A percentile compares a stretch with the other conserved stretches of the same genome.
phyloP scores from a whole-genome alignment of 495 filamentous ascomycete species.

The Hapsidospora chrysogenum region DNA sequence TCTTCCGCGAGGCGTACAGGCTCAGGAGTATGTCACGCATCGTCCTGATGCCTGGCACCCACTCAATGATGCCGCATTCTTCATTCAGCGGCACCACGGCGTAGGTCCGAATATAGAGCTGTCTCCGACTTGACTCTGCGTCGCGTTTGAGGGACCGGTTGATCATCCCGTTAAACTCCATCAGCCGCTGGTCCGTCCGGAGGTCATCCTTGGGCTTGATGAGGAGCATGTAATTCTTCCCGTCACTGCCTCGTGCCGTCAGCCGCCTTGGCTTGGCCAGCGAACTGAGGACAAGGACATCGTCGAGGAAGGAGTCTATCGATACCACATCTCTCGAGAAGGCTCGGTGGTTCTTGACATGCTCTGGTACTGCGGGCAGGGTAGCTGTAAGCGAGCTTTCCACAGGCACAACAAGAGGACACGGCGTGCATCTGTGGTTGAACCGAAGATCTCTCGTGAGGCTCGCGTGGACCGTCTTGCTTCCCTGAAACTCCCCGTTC shows the following conservation, averaged over 20 bases:
- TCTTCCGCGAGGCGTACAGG: slow-evolving; percentile 54
- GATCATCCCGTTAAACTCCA: slow-evolving; percentile 99
- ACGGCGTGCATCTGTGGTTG: slow-evolving; percentile 68
- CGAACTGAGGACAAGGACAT: slow-evolving; percentile 78
- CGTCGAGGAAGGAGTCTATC: slow-evolving; percentile 53
- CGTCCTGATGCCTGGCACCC: slow-evolving; percentile 93
- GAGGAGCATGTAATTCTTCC: slow-evolving; percentile 69
- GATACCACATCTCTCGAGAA: slow-evolving; percentile 49
- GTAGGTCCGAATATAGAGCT: slow-evolving; percentile 82
- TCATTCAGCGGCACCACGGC: slow-evolving; percentile 93
- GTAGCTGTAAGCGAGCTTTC: slow-evolving; percentile 71
- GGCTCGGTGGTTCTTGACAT: slow-evolving; percentile 56
- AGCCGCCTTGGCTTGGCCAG: slow-evolving; percentile 86
- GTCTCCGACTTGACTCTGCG: slow-evolving; percentile 72
- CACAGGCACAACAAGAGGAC: slow-evolving; percentile 70
- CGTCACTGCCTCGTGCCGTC: slow-evolving; percentile 75
- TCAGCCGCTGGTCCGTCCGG: slow-evolving; percentile 88
- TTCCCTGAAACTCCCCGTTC: slow-evolving; percentile 50
- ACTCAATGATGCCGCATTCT: slow-evolving; percentile 95
- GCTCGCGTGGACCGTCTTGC: slow-evolving; percentile 45
- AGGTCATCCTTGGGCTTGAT: slow-evolving; percentile 98
- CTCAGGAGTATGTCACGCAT: slow-evolving; percentile 79
- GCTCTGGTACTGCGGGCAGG: slow-evolving; percentile 58
- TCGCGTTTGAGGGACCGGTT: slow-evolving; percentile 84
- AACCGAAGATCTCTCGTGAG: slow-evolving; percentile 64